Evolutionary conservation across 179 eudicot species (phyloP).

Genomic region (Beta corolliflora): DNA sequence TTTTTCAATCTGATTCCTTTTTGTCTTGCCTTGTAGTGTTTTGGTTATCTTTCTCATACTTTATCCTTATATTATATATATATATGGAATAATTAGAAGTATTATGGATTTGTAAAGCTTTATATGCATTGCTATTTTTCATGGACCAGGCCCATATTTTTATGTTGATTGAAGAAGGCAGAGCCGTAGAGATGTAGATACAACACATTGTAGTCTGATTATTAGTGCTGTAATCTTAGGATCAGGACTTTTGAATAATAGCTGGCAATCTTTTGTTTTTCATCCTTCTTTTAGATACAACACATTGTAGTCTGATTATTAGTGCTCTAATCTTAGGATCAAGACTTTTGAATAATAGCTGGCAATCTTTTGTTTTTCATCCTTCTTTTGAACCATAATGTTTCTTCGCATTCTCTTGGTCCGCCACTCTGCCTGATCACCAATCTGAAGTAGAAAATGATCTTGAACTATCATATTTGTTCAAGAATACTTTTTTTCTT

Average conservation of each 20-base stretch:
- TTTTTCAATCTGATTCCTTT: not conserved
- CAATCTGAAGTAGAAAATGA: not conserved
- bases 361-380: not conserved
- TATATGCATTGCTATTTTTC: not conserved
- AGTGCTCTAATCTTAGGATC: not conserved
- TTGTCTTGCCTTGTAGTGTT: not conserved
- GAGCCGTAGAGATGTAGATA: not conserved
- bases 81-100: not conserved
- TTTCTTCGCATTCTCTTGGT: not conserved
- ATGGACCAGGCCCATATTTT: not conserved
- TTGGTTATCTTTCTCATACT: not conserved
- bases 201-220: not conserved
- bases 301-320: not conserved
- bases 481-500: not conserved
- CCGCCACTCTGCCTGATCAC: too few species aligned
- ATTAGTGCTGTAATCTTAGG: not conserved
- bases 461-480: not conserved
- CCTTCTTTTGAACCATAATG: not conserved
- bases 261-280: too few species aligned
- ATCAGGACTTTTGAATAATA: not conserved
- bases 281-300: not conserved
- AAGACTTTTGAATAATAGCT: not conserved
- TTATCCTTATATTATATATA: not conserved
- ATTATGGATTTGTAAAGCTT: not conserved
- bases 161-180: not conserved